Evolutionary conservation across 306 rosid genomes (phyloP).

Genomic region (Vigna mungo): DNA sequence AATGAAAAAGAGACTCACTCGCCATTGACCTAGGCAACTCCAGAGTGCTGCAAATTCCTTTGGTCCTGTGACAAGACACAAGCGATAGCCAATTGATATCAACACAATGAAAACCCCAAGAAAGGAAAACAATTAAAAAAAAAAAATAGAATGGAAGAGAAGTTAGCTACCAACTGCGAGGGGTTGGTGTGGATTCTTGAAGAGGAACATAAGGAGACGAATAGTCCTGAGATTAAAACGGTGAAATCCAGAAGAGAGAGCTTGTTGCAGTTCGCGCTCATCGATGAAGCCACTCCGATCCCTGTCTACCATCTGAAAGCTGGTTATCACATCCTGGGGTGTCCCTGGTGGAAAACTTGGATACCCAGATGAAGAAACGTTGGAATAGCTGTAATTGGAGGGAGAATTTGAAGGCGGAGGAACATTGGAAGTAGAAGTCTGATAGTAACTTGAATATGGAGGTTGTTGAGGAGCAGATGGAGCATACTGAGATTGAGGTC

Average conservation of each 20-base stretch:
- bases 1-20: constrained; percentile 60
- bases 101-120: not conserved
- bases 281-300: constrained; percentile 89
- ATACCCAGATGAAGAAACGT: constrained; percentile 43
- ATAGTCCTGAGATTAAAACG: constrained; percentile 72
- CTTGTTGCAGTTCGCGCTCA: constrained; percentile 77
- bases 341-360: constrained; percentile 74
- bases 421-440: not conserved
- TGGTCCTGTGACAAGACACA: constrained; percentile 61
- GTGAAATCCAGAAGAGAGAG: constrained; percentile 80
- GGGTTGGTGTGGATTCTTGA: constrained; percentile 60
- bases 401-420: constrained; percentile 45
- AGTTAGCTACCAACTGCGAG: constrained; percentile 66
- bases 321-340: constrained; percentile 65
- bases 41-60: constrained; percentile 79
- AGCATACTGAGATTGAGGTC: constrained; percentile 51
- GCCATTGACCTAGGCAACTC: constrained; percentile 89
- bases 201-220: constrained; percentile 84
- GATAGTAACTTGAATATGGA: constrained; percentile 8
- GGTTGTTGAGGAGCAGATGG: constrained; percentile 67
- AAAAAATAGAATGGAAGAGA: not conserved
- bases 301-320: constrained; percentile 82
- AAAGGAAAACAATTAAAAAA: not conserved
- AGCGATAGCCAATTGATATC: constrained; percentile 36
- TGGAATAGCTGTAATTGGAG: not conserved